Evolutionary conservation across 176 grass and related monocot species (phyloP), one percentile per base, ranked within the genome.

Genomic region (Typha latifolia): DNA sequence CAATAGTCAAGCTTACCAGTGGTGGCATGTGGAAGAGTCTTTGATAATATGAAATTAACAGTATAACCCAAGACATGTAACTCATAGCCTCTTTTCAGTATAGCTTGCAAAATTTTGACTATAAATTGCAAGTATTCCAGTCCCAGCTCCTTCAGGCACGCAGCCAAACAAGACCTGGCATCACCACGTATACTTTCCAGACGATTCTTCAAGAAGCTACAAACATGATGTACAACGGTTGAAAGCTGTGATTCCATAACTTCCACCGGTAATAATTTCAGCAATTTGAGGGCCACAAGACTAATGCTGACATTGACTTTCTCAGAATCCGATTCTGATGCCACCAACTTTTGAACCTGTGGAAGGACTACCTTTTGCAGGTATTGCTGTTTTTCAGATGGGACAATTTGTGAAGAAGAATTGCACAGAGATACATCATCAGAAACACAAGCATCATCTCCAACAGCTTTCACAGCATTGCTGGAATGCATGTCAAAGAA

Each of bases 1-100:
- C 93, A 97, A 53, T 97, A 97, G 69, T 97, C 85, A 76, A 97
- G 80, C 67, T 72, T 81, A 47, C 93, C 93, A 67, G 75, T 77
- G 49, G 70, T 69, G 64, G 74, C 72, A 62, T 65, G 6, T 68
- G 48, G 69, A 51, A 89, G 21, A 14, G 63, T 82, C 79, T 96
- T 96, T n/a, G 85, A 86, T 49, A 97, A 75, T 62, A 97, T 48
- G 72, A 78, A 87, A 76, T 97, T 77, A 52, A 97, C 74, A 52
- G 93, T 97, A 62, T 92, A 97, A 14, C 93, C 93, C 78, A 97
- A 68, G 69, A 97, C 88, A 82, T 97, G 93, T 43, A 97, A 77
- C 43, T 97, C 93, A 67, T 89, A 97, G 59, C 93, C 93, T 66
- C 93, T 85, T 84, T 89, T 97, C 29, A 97, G 63, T 82, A 97